Percentiles rank a stretch among this genome's conserved stretches.
phyloP scores from a whole-genome alignment of 352 stramenopile species.

The Phytophthora uliginosa region DNA sequence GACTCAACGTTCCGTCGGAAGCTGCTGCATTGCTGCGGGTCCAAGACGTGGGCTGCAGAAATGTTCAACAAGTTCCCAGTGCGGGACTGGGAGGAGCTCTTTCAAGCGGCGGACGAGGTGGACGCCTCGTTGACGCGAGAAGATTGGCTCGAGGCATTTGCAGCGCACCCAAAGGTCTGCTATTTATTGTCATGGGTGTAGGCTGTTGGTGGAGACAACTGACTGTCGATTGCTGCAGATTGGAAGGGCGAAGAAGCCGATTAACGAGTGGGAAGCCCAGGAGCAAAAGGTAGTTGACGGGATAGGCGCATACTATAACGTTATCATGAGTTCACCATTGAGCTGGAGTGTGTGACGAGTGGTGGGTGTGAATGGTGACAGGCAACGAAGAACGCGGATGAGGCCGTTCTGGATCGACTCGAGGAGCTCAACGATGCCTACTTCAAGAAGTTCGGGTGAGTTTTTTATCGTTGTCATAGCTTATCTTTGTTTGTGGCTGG shows the following conservation, averaged over 20 bases:
- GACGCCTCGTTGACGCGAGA: slow-evolving; percentile 50
- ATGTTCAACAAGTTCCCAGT: slow-evolving; percentile 58
- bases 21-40: slow-evolving; percentile 76
- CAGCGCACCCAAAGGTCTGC: slow-evolving; percentile 66
- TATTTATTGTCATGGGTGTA: background rate
- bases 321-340: background rate
- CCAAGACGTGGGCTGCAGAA: slow-evolving; percentile 53
- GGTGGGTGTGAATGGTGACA: slow-evolving; percentile 17
- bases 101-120: slow-evolving; percentile 47
- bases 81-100: slow-evolving; percentile 49
- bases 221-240: slow-evolving; percentile 49
- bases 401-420: slow-evolving; percentile 63
- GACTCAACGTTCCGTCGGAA: slow-evolving; percentile 44
- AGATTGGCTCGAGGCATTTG: slow-evolving; percentile 82
- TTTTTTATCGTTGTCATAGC: background rate
- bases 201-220: background rate
- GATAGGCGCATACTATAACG: background rate
- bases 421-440: slow-evolving; percentile 76
- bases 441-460: slow-evolving; percentile 76
- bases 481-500: background rate
- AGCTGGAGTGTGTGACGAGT: background rate
- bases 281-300: slow-evolving; percentile 60
- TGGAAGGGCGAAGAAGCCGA: slow-evolving; percentile 69
- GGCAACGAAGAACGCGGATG: slow-evolving; percentile 63
- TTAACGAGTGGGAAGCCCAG: slow-evolving; percentile 80